Conservation (phyloP, 2,329 filamentous ascomycete genomes). For the Thelonectria rubi region DNA sequence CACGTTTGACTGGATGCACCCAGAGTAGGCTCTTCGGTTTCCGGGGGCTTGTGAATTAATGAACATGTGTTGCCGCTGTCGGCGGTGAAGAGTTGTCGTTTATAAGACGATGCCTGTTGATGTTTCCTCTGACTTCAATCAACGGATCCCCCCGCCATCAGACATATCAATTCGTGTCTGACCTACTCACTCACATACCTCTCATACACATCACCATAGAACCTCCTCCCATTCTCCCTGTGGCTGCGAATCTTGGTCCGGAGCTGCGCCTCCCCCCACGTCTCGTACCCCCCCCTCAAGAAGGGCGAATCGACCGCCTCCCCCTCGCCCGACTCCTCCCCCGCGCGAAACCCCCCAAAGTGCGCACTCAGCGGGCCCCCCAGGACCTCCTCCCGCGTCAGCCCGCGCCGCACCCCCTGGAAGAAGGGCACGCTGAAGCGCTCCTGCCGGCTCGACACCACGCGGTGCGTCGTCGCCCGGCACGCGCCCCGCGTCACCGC, state of each 20-base stretch:
- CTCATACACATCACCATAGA: slow-evolving; percentile 59
- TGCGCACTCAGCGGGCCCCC: slow-evolving; percentile 48
- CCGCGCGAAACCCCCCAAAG: slow-evolving; percentile 43
- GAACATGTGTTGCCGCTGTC: slow-evolving; percentile 40
- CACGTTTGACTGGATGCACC: slow-evolving; percentile 58
- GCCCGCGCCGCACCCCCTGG: slow-evolving; percentile 57
- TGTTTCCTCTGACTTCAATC: too few relatives aligned
- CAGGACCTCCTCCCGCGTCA: slow-evolving; percentile 56
- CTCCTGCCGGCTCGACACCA: slow-evolving; percentile 47
- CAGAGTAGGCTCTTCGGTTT: slow-evolving; percentile 40
- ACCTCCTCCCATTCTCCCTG: slow-evolving; percentile 56
- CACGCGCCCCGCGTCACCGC: slow-evolving; percentile 63
- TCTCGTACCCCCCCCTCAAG: slow-evolving; percentile 58
- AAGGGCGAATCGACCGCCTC: slow-evolving; percentile 59
- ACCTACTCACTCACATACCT: slow-evolving; percentile 53
- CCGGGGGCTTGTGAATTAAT: slow-evolving; percentile 42
- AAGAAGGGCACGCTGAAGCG: slow-evolving; percentile 58
- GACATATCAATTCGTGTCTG: background rate
- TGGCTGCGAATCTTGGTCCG: slow-evolving; percentile 64
- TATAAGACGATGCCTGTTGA: slow-evolving; percentile 9
- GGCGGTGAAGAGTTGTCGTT: slow-evolving; percentile 27
- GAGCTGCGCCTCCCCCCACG: slow-evolving; percentile 64
- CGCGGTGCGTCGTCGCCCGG: slow-evolving; percentile 60
- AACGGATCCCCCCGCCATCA: background rate
- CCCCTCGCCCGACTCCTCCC: slow-evolving; percentile 48